These are phyloP conservation scores for Tagetes patula DNA, from an alignment of 129 eudicot genomes.

Conservation along the genomic window DNA sequence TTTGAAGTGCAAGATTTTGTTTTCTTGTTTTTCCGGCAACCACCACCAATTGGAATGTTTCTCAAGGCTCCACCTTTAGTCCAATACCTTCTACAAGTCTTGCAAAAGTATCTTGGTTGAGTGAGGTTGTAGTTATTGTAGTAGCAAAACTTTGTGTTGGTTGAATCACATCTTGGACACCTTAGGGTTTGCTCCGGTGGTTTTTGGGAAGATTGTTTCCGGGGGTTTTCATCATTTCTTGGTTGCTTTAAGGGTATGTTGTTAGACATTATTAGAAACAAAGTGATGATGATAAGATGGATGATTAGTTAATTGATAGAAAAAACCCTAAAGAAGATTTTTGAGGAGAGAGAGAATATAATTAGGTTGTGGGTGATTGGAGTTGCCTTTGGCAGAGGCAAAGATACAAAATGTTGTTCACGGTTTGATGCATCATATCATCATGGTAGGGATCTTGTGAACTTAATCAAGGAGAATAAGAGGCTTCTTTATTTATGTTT, in stretches of 20 bases:
- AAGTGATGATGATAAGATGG: not conserved
- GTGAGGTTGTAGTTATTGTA: slow-evolving; percentile 90
- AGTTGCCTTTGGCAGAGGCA: slow-evolving; percentile 55
- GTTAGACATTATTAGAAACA: slow-evolving; percentile 51
- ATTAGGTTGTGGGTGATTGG: slow-evolving; percentile 32
- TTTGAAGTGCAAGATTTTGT: slow-evolving; percentile 38
- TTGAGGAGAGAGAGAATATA: slow-evolving; percentile 13
- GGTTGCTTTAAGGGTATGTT: slow-evolving; percentile 35
- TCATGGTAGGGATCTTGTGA: slow-evolving; percentile 69
- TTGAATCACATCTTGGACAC: slow-evolving; percentile 89
- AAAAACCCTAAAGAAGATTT: slow-evolving; percentile 23
- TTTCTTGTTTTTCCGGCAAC: slow-evolving; percentile 79
- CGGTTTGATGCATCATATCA: slow-evolving; percentile 71
- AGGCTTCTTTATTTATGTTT: not conserved
- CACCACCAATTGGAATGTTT: slow-evolving; percentile 89
- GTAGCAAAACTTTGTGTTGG: slow-evolving; percentile 91
- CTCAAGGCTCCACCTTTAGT: slow-evolving; percentile 88
- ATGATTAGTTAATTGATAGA: too few relatives aligned
- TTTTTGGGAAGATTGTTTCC: slow-evolving; percentile 32
- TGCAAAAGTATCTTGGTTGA: slow-evolving; percentile 93
- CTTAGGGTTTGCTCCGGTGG: slow-evolving; percentile 48
- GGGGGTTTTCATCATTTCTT: slow-evolving; percentile 41
- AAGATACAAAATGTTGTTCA: slow-evolving; percentile 49
- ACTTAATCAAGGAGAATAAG: slow-evolving; percentile 49
- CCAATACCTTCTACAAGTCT: slow-evolving; percentile 91